Base-by-base conservation (phyloP, 768 basidiomycete genomes). In the Amanita rubescens region DNA sequence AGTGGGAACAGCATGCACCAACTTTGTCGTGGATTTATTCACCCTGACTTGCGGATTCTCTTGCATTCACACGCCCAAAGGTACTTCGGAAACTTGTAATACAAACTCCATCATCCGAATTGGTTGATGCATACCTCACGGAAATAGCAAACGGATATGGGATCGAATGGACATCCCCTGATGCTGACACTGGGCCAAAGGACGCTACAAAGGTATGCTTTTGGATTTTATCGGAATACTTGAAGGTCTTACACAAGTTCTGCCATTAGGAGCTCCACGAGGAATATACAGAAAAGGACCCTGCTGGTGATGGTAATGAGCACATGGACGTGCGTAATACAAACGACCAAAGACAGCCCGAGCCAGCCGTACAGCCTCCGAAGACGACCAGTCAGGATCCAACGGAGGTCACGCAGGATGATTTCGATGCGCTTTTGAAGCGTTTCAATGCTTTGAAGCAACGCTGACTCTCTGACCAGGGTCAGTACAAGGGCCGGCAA, bases 131-230 rank as follows among this genome's bases (percentile, higher is more conserved):
- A 15, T 98, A 97, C 68, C 74, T 97, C 14, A 69, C 70, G 46
- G 94, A 96, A 69, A 97, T 98, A 59, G 87, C 93, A 1, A 89
- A 82, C 65, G 92, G 84, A 9, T 97, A 96, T 62, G 79, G 81
- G 11, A 78, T 94, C 12, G 69, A 75, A 38, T 94, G 88, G 87
- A 62, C 73, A 54, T 55, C 17, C 56, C 59, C 50, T 2, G 57
- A 51, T n/a, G 17, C n/a, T n/a, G 22, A 41, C 8, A 8, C 22
- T n/a, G 15, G 39, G 33, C 34, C 33, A 7, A 8, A 35, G 19
- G 46, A 48, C 2, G 17, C 17, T 44, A 25, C 22, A 14, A 44
- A 45, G 10, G 44, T 46, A 30, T 8, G 27, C 27, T 30, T 17
- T n/a, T n/a, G 44, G 12, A 3, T 46, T 3, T 30, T 3, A 27